Conservation (phyloP, 768 basidiomycete genomes). For the Suillus subluteus region DNA sequence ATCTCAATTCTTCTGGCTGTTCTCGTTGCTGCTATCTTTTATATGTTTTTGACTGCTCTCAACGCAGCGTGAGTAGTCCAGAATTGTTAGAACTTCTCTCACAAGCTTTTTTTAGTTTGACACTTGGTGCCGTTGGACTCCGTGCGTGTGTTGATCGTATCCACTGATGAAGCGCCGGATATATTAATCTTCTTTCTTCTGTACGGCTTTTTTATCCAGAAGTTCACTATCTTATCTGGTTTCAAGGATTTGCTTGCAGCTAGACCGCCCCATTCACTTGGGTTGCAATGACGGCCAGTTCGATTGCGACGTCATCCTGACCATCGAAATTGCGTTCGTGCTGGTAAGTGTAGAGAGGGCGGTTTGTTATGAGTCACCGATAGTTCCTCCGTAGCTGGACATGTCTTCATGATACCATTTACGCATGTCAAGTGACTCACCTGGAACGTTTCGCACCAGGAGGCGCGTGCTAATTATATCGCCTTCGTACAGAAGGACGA, state of each 20-base stretch:
- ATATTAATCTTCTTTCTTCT: conserved; percentile 32
- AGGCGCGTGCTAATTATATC: background rate
- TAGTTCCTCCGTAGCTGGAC: background rate
- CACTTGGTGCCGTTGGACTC: background rate
- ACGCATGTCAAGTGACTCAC: too few species aligned
- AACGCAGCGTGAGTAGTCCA: background rate
- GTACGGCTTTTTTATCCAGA: conserved; percentile 13
- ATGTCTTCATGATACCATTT: background rate
- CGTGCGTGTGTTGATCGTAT: conserved; percentile 15
- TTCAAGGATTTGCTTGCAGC: background rate
- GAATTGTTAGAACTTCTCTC: background rate
- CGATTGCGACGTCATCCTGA: background rate
- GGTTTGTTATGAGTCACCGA: too few species aligned
- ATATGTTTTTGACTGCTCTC: too few species aligned
- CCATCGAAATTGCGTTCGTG: background rate
- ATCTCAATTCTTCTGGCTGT: background rate
- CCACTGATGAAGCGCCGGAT: conserved; percentile 33
- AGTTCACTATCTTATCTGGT: background rate
- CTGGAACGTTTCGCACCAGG: background rate
- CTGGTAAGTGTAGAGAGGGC: background rate
- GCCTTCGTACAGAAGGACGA: background rate
- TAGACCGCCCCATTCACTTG: background rate
- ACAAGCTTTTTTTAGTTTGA: background rate
- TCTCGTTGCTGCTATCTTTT: background rate
- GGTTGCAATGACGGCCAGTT: background rate